Base-by-base conservation (phyloP, 2,329 filamentous ascomycete species). In the Paradendryphiella salina region DNA sequence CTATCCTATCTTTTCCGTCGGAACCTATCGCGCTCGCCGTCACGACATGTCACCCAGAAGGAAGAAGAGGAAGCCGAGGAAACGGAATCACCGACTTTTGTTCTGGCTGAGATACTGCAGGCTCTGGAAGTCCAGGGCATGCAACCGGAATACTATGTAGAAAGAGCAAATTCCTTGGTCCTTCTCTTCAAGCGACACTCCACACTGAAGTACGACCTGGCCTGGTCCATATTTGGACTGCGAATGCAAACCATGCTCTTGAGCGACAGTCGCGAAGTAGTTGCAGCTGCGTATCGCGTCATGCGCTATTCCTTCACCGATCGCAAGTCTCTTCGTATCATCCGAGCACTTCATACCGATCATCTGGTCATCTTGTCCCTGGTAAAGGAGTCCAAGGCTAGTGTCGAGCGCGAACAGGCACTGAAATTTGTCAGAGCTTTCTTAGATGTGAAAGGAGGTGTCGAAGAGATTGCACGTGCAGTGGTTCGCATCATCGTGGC, bases 391-490 rank as follows among this genome's bases (percentile, higher is more conserved):
- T 88, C 89, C 67, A 97, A 96, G 73, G 90, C 93, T n/a, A 92
- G 93, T 62, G 89, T 99, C 14, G 94, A 99, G 76, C 84, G 95
- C 46, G 94, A 99, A 73, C 94, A 99, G 74, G 94, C 94, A 10
- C 79, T 99, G 64, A 99, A 99, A 71, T 96, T 99, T 70, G 87
- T 97, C 20, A 85, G 94, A 52, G 90, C 92, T 8, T 99, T 99
- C 66, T 78, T 99, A 2, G 94, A 99, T 69, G 90, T 97, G 58
- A 96, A 96, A 69, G 90, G 91, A 56, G 94, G 94, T 9, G 86
- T 95, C 7, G 82, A 84, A 56, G 93, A 99, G 70, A 82, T 99
- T 29, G 95, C 94, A 1, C 83, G 89, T 51, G 87, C 90, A 0
- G 85, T 99, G 15, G 88, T 96, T 6, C 85, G 94, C 46, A 94